Evolutionary conservation across 1,139 yeast species (phyloP).

Genomic region (Yamadazyma diospyri): DNA sequence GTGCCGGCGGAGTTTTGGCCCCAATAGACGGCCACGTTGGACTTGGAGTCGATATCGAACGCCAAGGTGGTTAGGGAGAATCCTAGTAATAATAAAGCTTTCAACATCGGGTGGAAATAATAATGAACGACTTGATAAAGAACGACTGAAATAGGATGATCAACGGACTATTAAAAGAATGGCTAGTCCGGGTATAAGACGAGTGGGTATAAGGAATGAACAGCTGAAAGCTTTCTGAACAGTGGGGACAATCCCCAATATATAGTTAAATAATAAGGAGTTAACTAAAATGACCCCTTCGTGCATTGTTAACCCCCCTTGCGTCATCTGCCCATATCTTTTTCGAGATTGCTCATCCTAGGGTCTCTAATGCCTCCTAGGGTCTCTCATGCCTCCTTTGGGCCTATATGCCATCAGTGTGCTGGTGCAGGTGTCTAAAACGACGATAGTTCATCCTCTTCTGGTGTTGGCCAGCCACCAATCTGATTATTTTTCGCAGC

Average conservation of each 20-base stretch:
- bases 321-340: no score
- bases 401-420: neutral
- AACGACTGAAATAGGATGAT: conserved; percentile 1
- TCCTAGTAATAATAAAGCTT: neutral
- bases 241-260: no score
- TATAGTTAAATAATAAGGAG: no score
- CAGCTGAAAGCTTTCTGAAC: no score
- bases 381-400: neutral
- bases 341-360: neutral
- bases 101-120: no score
- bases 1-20: conserved; percentile 71
- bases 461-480: neutral
- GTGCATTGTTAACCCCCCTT: no score
- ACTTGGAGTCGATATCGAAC: conserved; percentile 43
- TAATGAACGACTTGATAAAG: no score
- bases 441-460: neutral
- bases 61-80: conserved; percentile 18
- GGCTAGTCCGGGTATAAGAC: no score
- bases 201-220: no score
- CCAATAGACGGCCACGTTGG: conserved; percentile 83
- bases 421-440: neutral
- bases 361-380: neutral
- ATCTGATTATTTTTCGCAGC: neutral
- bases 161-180: no score
- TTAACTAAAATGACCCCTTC: no score